Conservation (phyloP, 169 alveolate genomes). For the Plasmodium gonderi region DNA sequence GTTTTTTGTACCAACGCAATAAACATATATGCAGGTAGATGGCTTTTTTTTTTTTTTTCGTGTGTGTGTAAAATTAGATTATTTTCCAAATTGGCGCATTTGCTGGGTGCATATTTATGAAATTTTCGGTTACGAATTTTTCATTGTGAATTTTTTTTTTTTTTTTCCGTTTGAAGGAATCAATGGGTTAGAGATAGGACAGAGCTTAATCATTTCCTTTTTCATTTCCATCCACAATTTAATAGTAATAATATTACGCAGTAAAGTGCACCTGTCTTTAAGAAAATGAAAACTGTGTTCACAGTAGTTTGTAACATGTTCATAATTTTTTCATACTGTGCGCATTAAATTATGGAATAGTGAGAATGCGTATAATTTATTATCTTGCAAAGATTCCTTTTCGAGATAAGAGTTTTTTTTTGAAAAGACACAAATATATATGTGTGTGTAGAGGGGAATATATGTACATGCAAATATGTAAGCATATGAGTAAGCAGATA, state of each 20-base stretch:
- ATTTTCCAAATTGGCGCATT: not conserved
- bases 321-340: not conserved
- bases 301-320: not conserved
- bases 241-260: slow-evolving; percentile 81
- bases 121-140: not conserved
- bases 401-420: no score
- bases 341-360: not conserved
- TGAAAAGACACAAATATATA: no score
- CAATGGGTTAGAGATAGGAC: slow-evolving; percentile 94
- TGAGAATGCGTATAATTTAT: not conserved
- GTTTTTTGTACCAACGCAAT: slow-evolving; percentile 94
- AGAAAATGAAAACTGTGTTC: not conserved
- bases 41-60: not conserved
- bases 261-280: no score
- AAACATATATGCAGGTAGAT: slow-evolving; percentile 92
- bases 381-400: no score
- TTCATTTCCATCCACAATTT: slow-evolving; percentile 89
- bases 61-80: not conserved
- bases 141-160: not conserved
- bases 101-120: not conserved
- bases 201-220: slow-evolving; percentile 90
- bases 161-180: slow-evolving; percentile 73
- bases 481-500: not conserved
- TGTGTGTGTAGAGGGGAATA: not conserved
- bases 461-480: not conserved